Percentiles rank a stretch among this genome's conserved stretches.
Conservation (phyloP, 768 basidiomycete genomes). For the Phanerochaete carnosa region DNA sequence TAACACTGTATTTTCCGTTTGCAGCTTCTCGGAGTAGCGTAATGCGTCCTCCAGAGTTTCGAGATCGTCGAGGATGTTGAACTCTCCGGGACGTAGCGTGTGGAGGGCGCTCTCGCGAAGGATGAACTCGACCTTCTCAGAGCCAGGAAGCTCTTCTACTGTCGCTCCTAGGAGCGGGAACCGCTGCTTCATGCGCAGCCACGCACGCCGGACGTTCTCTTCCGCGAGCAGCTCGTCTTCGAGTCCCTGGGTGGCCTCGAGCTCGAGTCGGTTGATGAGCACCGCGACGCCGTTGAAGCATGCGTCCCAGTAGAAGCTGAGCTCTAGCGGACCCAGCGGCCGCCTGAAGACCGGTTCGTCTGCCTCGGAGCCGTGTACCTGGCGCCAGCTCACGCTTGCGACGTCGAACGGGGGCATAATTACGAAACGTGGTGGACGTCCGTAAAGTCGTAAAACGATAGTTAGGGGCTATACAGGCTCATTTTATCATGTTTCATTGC, state of each 20-base stretch:
- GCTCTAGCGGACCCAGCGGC: conserved; percentile 18
- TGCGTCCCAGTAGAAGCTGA: conserved; percentile 22
- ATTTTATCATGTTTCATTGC: not conserved
- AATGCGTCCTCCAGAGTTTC: conserved; percentile 33
- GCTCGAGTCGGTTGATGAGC: conserved; percentile 31
- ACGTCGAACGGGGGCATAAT: not conserved
- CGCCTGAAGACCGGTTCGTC: conserved; percentile 6
- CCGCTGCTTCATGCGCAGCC: conserved; percentile 44
- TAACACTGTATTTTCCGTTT: conserved; percentile 32
- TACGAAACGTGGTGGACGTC: not conserved
- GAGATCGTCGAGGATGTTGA: conserved; percentile 31
- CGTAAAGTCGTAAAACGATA: not conserved
- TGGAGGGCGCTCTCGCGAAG: conserved; percentile 37
- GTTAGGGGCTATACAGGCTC: not conserved
- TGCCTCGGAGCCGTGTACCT: not conserved
- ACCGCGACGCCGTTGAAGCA: conserved; percentile 36
- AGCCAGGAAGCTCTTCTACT: conserved; percentile 30
- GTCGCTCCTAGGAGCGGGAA: conserved; percentile 47
- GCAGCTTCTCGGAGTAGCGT: conserved; percentile 27
- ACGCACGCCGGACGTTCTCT: conserved; percentile 38
- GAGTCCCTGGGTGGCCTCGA: conserved; percentile 22
- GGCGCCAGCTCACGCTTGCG: not conserved
- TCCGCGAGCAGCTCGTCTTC: conserved; percentile 23
- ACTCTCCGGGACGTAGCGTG: conserved; percentile 32
- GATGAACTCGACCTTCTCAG: conserved; percentile 33